Base-by-base conservation (phyloP, 1,139 yeast species). In the Taphrina flavorubra region DNA sequence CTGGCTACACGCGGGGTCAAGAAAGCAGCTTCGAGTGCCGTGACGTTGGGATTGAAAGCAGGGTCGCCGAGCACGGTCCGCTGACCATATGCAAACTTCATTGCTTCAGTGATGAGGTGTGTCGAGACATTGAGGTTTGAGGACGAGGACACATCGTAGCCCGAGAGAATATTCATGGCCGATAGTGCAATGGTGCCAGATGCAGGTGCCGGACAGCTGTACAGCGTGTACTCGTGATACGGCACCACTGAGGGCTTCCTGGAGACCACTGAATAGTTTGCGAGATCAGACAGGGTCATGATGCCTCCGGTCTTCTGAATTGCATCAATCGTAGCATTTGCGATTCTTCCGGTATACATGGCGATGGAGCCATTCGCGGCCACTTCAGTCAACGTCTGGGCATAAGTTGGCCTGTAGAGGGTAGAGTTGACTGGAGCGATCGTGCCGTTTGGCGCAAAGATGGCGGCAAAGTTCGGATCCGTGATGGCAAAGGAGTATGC, bases 11-110 rank as follows among this genome's bases (percentile, higher is more conserved):
- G 81, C 4, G 75, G 72, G 34, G 80, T 75, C 31, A 80, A 73
- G 31, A 85, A 78, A 46, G 79, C 76, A 36, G 78, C 75, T 13
- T 75, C 72, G 0, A 70, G 70, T 68, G 81, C 80, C 66, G 74
- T 72, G 46, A 53, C 65, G 7, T 58, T 65, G 31, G 53, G 34
- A 11, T 49, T 36, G 44, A 62, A 62, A 13, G 46, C 77, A 1
- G 79, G 79, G 74, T 91, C 97, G 0, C 98, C 98, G 34, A 92
- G 82, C 74, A 90, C 84, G 18, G 94, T 86, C 70, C 98, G 82
- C 0, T 88, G 92, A 11, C 95, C 84, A 0, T 92, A 90, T 83
- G 59, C 87, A 72, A 97, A 92, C 78, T 92, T 92, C 95, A 92
- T 90, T 6, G 90, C 80, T 78, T 92, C 99, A 14, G 91, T 80